Evolutionary conservation across 1,284 basidiomycete genomes (phyloP), one percentile per base, ranked within the genome.

Genomic region (Cryptococcus sp.): DNA sequence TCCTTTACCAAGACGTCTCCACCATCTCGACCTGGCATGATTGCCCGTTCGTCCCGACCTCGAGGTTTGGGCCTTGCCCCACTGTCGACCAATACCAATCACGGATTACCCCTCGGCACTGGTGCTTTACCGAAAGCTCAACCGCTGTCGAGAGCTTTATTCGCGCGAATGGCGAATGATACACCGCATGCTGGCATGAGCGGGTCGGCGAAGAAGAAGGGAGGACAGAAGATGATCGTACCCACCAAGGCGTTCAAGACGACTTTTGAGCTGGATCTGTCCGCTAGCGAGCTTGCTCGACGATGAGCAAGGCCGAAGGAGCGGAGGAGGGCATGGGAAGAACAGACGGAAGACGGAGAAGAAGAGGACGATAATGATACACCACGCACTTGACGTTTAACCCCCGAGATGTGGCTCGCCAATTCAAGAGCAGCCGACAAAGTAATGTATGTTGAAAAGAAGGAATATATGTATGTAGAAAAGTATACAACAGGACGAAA

Each of bases 221-320:
- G 51, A 43, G 53, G 51, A 28, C 52, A 59, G 38, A 71, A 71
- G 52, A 32, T 71, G 32, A 66, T 71, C 35, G 68, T 71, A n/a
- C 65, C 69, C 24, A 62, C 63, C 1, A 69, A 71, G 51, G 43
- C 53, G 10, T 64, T 71, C 53, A 59, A 59, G 43, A 69, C 65
- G 28, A 68, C 63, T n/a, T 71, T 71, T 49, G 66, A 68, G 51
- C 56, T 71, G 18, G 61, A 55, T 24, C 56, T 71, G 40, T 62
- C 60, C 14, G 54, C 65, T 34, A 66, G 57, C 51, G 69, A 71
- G 50, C 56, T 71, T 22, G 63, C 65, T 11, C 58, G 65, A 48
- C 50, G 45, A 47, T 48, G 28, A n/a, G 32, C 16, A 25, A 32
- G 39, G 38, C 38, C 10, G 10, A 40, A 14, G 38, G 5, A n/a